Evolutionary conservation across 1,139 yeast genomes (phyloP).

Genomic region (Suhomyces kunorum): DNA sequence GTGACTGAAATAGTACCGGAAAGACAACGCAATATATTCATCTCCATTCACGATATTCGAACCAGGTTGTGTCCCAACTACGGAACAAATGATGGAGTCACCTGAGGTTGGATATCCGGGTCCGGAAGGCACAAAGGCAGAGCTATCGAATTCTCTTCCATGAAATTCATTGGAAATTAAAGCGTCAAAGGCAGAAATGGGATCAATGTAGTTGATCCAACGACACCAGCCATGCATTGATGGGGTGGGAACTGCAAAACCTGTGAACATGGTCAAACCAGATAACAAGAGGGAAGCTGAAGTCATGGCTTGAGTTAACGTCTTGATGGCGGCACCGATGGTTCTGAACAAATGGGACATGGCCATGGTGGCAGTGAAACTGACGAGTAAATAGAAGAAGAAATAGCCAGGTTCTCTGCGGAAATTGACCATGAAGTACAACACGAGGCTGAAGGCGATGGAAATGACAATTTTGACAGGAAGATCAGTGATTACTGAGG

Average conservation of each 20-base stretch:
- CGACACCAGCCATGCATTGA: constrained; percentile 76
- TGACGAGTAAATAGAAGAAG: constrained; percentile 62
- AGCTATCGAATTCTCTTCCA: constrained; percentile 42
- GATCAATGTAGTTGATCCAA: constrained; percentile 76
- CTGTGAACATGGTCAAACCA: constrained; percentile 65
- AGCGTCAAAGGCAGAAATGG: constrained; percentile 67
- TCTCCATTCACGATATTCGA: constrained; percentile 55
- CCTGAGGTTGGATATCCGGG: constrained; percentile 42
- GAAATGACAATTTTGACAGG: constrained; percentile 62
- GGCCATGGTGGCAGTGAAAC: constrained; percentile 53
- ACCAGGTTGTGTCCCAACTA: constrained; percentile 68
- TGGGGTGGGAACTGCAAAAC: constrained; percentile 69
- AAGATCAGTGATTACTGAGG: constrained; percentile 65
- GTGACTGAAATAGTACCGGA: constrained; percentile 53
- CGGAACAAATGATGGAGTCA: constrained; percentile 54
- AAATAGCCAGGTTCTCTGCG: constrained; percentile 67
- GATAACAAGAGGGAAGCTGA: constrained; percentile 66
- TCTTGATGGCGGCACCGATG: constrained; percentile 62
- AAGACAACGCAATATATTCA: constrained; percentile 50
- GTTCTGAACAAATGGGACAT: constrained; percentile 76
- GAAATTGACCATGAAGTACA: constrained; percentile 68
- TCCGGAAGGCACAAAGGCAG: constrained; percentile 54
- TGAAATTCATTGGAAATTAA: constrained; percentile 63
- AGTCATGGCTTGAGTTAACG: constrained; percentile 68
- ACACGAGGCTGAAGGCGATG: constrained; percentile 57